Conservation (phyloP, 345 rosid genomes). For the Camelina neglecta region DNA sequence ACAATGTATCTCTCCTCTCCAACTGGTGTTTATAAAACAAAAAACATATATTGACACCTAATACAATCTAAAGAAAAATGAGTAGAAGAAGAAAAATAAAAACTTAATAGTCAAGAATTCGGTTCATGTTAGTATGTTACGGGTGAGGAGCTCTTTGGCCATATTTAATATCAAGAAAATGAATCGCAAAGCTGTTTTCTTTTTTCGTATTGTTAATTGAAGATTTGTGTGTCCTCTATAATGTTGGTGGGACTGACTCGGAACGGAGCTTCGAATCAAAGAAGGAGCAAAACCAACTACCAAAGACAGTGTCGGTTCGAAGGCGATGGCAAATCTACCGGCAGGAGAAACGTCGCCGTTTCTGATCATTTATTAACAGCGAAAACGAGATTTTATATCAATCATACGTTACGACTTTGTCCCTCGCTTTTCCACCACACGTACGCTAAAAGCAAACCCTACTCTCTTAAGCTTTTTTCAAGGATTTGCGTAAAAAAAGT, state of each 20-base stretch:
- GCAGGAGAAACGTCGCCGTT: slow-evolving; percentile 51
- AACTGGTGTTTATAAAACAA: not conserved
- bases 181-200: not conserved
- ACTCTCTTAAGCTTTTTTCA: not conserved
- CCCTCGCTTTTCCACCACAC: slow-evolving; percentile 32
- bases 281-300: slow-evolving; percentile 35
- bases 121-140: not conserved
- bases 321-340: slow-evolving; percentile 53
- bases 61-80: slow-evolving; percentile 3
- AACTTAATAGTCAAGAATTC: slow-evolving; percentile 4
- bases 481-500: slow-evolving; percentile 5
- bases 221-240: not conserved
- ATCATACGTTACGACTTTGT: slow-evolving; percentile 29
- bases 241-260: slow-evolving; percentile 25
- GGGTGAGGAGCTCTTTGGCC: slow-evolving; percentile 19
- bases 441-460: slow-evolving; percentile 10
- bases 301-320: slow-evolving; percentile 48
- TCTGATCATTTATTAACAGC: not conserved
- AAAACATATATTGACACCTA: slow-evolving; percentile 9
- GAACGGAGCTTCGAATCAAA: slow-evolving; percentile 47
- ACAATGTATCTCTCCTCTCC: not conserved
- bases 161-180: not conserved
- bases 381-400: slow-evolving; percentile 29
- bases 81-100: not conserved
- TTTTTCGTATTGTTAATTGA: not conserved